These are phyloP conservation scores for Claviceps capensis DNA, from an alignment of 2,329 filamentous ascomycete species.

Conservation along the genomic window DNA sequence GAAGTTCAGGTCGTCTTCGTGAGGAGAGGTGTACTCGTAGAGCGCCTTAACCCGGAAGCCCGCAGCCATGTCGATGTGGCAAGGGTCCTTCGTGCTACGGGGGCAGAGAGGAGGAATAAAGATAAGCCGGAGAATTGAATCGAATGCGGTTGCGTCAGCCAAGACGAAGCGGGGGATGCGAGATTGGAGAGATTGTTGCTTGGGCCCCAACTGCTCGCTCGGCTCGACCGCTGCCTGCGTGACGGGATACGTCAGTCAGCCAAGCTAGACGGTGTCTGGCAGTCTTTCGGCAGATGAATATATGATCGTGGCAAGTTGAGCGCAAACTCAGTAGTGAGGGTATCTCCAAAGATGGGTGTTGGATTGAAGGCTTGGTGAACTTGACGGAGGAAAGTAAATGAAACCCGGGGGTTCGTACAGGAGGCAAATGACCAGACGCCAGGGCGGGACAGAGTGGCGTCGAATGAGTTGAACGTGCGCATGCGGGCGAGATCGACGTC, in stretches of 20 bases:
- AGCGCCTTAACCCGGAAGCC: slow-evolving; percentile 92
- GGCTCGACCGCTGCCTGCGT: background rate
- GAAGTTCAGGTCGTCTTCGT: slow-evolving; percentile 93
- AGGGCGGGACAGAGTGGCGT: background rate
- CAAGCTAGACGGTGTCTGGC: background rate
- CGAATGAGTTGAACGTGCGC: too few species aligned
- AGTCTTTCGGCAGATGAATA: background rate
- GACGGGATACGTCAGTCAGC: background rate
- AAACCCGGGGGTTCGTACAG: background rate
- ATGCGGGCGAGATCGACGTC: too few species aligned
- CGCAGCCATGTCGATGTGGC: slow-evolving; percentile 46
- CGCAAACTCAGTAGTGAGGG: background rate
- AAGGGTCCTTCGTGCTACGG: slow-evolving; percentile 1
- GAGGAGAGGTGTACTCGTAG: slow-evolving; percentile 83
- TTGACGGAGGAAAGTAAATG: background rate
- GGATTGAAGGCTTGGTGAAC: background rate
- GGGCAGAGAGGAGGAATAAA: slow-evolving; percentile 1
- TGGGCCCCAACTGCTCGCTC: background rate
- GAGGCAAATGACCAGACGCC: background rate
- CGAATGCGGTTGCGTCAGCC: slow-evolving; percentile 7
- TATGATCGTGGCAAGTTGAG: background rate
- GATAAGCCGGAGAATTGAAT: slow-evolving; percentile 1
- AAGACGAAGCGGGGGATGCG: slow-evolving; percentile 7
- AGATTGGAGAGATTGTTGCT: background rate
- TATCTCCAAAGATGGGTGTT: background rate